These are phyloP conservation scores for Lipomyces sp. DNA, from an alignment of 805 yeast species.

Conservation along the genomic window DNA sequence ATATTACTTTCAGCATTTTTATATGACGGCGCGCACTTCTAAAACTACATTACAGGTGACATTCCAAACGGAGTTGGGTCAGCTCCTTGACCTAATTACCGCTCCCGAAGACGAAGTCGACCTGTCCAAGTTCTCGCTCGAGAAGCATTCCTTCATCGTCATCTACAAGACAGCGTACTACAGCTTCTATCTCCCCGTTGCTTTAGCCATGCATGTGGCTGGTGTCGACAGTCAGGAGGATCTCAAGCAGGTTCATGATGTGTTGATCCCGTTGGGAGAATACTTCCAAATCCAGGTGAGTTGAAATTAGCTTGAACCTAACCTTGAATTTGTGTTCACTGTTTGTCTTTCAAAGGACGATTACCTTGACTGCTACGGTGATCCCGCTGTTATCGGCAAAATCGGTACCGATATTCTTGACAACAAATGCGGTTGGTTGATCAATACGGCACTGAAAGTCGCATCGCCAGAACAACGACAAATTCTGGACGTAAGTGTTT, in stretches of 20 bases:
- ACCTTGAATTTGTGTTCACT: background rate
- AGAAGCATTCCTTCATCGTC: constrained; percentile 91
- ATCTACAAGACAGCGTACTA: constrained; percentile 96
- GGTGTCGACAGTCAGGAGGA: constrained; percentile 70
- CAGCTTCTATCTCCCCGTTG: constrained; percentile 96
- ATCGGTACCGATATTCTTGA: constrained; percentile 98
- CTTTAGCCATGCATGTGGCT: constrained; percentile 90
- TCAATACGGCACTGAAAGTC: constrained; percentile 83
- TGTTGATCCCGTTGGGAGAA: constrained; percentile 92
- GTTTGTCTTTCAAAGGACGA: constrained; percentile 53
- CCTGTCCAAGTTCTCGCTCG: constrained; percentile 76
- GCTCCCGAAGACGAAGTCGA: constrained; percentile 97
- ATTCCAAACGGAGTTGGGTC: constrained; percentile 97
- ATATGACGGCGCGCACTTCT: background rate
- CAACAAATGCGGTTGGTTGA: constrained; percentile 97
- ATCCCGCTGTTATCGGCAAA: constrained; percentile 96
- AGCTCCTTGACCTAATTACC: constrained; percentile 88
- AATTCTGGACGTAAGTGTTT: constrained; percentile 56
- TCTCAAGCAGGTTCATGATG: constrained; percentile 80
- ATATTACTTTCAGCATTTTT: background rate
- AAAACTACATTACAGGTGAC: constrained; percentile 51
- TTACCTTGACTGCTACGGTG: constrained; percentile 93
- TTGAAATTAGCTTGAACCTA: background rate
- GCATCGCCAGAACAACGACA: constrained; percentile 78
- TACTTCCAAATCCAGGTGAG: constrained; percentile 86